Percentiles rank a stretch among this genome's conserved stretches.
Conservation (phyloP, 2,329 filamentous ascomycete species). For the Nothophaeocryptopus gaeumannii region DNA sequence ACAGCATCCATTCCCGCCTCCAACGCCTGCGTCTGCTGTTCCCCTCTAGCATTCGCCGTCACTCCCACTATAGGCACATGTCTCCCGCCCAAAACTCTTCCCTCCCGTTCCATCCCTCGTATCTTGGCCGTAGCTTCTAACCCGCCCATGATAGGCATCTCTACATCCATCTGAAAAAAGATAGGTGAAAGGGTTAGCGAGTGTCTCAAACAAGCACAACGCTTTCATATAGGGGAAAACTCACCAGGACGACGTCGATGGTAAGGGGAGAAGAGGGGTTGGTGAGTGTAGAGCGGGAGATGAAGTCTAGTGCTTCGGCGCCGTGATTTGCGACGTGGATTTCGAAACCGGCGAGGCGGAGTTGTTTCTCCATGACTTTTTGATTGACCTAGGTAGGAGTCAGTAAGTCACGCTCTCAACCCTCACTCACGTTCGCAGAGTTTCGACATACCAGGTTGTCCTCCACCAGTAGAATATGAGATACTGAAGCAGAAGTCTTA, state of each 20-base stretch:
- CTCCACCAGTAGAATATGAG: constrained; percentile 27
- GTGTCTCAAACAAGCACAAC: no score
- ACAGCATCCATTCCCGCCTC: constrained; percentile 69
- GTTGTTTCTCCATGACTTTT: constrained; percentile 26
- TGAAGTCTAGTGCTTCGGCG: constrained; percentile 23
- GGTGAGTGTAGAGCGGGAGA: not conserved
- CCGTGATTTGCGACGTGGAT: constrained; percentile 29
- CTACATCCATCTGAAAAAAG: constrained; percentile 32
- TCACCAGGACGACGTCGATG: constrained; percentile 1
- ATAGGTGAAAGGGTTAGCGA: no score
- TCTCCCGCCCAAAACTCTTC: constrained; percentile 18
- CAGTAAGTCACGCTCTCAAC: no score
- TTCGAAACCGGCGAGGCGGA: constrained; percentile 22
- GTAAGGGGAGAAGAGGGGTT: constrained; percentile 17
- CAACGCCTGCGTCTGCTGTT: constrained; percentile 59
- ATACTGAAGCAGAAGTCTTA: not conserved
- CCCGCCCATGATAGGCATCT: constrained; percentile 33
- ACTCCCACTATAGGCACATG: constrained; percentile 68
- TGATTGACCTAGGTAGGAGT: no score
- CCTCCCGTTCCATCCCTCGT: constrained; percentile 31
- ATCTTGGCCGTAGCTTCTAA: constrained; percentile 25
- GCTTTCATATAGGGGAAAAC: no score
- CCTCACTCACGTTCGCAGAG: no score
- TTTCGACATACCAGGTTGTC: constrained; percentile 44
- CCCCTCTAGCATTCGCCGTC: constrained; percentile 65